Evolutionary conservation across 495 filamentous ascomycete genomes (phyloP), one percentile per base, ranked within the genome.

Genomic region (Articulospora tetracladia): DNA sequence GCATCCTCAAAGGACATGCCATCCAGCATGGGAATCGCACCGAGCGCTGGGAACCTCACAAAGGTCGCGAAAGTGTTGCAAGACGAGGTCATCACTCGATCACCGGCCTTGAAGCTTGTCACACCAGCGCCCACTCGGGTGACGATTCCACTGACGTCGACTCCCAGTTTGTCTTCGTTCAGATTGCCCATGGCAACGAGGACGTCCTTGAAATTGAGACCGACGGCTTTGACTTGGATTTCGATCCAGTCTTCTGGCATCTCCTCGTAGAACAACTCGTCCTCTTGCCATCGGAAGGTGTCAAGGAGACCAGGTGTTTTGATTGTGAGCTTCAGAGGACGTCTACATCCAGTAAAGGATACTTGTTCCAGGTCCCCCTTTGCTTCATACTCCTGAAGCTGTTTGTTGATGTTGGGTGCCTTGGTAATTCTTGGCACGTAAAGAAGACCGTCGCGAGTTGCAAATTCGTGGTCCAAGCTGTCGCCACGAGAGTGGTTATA

Each of bases 61-160:
- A 36, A 53, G 24, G 46, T 61, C 32, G 32, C 57, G 32, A 23
- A 41, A 7, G 28, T 53, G 13, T 28, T 20, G 32, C 47, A 39
- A 24, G 22, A 28, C 50, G 57, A 48, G 30, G 57, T 57, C 25
- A 36, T 55, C 25, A 87, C 79, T 19, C 77, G 75, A 65, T 86
- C 79, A n/a, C 83, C 83, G 17, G 77, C 65, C 23, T 71, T 57
- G 56, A 83, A 52, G 28, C 72, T 64, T 13, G 65, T 69, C 15
- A 83, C 77, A 13, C 74, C 71, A 51, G 70, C 69, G 7, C 83
- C 83, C 3, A 85, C 67, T 0, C 70, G 69, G 3, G 71, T 76
- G 12, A 87, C 71, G 10, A 83, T 58, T 53, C 84, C 85, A 23
- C 76, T 76, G 52, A 78, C 79, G 57, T 84, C 82, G 41, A 78